These are phyloP conservation scores for Neurospora terricola DNA, from an alignment of 495 filamentous ascomycete genomes.

Conservation along the genomic window DNA sequence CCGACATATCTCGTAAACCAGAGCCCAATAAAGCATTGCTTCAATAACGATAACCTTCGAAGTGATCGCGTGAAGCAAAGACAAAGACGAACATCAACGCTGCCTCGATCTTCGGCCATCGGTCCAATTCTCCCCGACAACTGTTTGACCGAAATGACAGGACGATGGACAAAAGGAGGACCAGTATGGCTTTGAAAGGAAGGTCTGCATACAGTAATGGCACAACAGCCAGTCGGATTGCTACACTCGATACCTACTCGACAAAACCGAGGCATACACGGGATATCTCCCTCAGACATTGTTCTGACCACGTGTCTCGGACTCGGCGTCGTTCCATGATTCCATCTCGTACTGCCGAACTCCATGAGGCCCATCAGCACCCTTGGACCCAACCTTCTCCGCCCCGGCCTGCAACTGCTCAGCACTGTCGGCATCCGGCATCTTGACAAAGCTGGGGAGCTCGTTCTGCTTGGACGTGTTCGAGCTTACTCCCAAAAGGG, in stretches of 20 bases:
- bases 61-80: background rate
- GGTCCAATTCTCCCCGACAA: background rate
- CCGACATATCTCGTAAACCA: background rate
- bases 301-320: background rate
- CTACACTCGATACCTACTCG: background rate
- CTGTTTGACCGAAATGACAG: background rate
- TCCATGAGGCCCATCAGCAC: background rate
- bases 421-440: background rate
- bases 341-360: background rate
- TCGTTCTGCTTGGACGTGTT: background rate
- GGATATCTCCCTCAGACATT: background rate
- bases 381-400: background rate
- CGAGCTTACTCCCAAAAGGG: background rate
- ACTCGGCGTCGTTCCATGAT: background rate
- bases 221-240: background rate
- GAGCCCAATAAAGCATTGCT: background rate
- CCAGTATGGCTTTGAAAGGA: background rate
- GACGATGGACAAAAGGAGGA: background rate
- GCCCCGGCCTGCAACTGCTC: background rate
- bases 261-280: background rate
- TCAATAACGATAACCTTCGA: background rate
- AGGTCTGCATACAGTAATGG: background rate
- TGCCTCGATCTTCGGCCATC: background rate
- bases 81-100: background rate
- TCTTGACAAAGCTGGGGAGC: background rate